phyloP scores from a whole-genome alignment of 2,329 filamentous ascomycete genomes.

The Chaetomium strumarium region DNA sequence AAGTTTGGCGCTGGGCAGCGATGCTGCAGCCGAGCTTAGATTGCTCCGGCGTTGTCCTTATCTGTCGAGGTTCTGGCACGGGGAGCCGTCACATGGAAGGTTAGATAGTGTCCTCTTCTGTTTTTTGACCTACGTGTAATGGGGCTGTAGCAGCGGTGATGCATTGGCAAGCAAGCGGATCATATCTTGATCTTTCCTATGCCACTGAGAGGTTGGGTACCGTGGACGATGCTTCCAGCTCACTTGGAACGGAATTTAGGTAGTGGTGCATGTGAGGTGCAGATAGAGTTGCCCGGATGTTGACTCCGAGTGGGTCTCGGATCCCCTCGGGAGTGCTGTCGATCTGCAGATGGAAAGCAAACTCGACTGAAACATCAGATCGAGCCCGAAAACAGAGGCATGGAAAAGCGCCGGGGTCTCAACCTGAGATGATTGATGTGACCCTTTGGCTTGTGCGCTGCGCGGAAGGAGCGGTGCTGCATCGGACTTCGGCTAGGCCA shows the following conservation, averaged over 20 bases:
- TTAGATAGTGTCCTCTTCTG: too few species aligned
- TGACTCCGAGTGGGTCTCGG: too few species aligned
- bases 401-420: neutral
- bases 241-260: too few species aligned
- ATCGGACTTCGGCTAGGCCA: conserved; percentile 3
- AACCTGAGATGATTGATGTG: conserved; percentile 4
- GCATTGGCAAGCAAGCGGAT: too few species aligned
- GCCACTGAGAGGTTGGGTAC: too few species aligned
- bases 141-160: too few species aligned
- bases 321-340: too few species aligned
- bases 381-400: neutral
- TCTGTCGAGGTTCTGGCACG: conserved; percentile 5
- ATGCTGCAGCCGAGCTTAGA: conserved; percentile 6
- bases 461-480: neutral
- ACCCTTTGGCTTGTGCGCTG: neutral
- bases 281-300: too few species aligned
- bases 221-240: too few species aligned
- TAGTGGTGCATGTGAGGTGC: too few species aligned
- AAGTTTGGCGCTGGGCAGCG: neutral
- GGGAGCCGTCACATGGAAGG: neutral
- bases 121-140: too few species aligned
- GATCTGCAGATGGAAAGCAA: neutral
- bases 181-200: too few species aligned
- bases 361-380: conserved; percentile 3
- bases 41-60: neutral